Evolutionary conservation across 805 yeast genomes (phyloP), one percentile per base, ranked within the genome.

Genomic region (Wickerhamomyces sydowiorum): DNA sequence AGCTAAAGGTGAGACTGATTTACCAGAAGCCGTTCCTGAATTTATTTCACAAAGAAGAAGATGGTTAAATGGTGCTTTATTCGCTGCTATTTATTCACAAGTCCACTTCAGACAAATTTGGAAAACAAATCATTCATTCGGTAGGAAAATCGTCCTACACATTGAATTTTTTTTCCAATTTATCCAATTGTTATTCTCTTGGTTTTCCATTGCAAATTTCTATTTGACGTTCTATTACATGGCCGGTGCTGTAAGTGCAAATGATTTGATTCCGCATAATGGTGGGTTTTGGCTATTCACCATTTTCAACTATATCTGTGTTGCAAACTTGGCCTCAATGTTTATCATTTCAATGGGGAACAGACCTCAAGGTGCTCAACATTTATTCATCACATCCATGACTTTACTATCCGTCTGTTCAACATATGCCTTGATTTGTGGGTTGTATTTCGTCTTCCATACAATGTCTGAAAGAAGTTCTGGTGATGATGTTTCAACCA

Each of bases 1-100:
- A 54, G 97, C 97, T 14, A 83, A 82, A 39, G 98, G 96, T 53
- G 97, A 90, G 62, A 91, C 98, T 2, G 98, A 91, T 75, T 96
- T 89, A 39, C 98, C 98, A 7, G 97, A 90, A 57, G 71, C 75
- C n/a, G 73, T 90, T 35, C 84, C 96, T n/a, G 98, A 93, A 59
- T 88, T 93, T 57, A 86, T 91, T 40, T 78, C 93, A 42, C 99
- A 91, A 68, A 82, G 99, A 69, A 83, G 99, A 69, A 81, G 99
- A 71, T 91, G 99, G 99, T 75, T 91, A 47, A 91, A 91, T 63
- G 99, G 99, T 61, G 95, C 99, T 2, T 76, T 93, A 59, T 93
- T 93, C 67, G 98, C 99, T 1, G 98, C 98, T 4, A 70, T 90
- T 41, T 93, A 85, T 60, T 81, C 97, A 2, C 86, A 86, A 49